Evolutionary conservation across 371 early-diverging fungal genomes (phyloP), one percentile per base, ranked within the genome.

Genomic region (Mucor velutinosus): DNA sequence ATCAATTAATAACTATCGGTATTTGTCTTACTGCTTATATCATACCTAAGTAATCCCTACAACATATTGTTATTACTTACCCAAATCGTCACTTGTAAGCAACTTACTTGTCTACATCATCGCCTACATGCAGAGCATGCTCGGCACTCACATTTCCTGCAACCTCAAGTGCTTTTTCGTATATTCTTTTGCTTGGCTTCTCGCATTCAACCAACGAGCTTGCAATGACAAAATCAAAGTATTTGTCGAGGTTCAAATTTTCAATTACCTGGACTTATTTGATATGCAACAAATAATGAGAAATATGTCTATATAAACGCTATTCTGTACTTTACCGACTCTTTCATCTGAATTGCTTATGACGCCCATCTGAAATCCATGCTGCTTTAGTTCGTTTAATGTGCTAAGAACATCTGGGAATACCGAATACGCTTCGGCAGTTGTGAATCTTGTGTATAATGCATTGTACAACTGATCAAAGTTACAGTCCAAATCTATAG

Each of bases 261-360:
- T 79, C 67, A 23, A 84, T 61, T 1, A 81, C 77, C 17, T 72
- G 53, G n/a, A 73, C 81, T 81, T 33, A 15, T 39, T 6, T 23
- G 23, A 39, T 29, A 45, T 58, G 11, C 32, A 29, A 5, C 33
- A 39, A 21, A 25, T 25, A 51, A 51, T 15, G 11, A 37, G 33
- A 19, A 29, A 17, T 19, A 33, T 39, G 59, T 7, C 25, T 47
- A 37, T 64, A 21, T 30, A 56, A 12, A 23, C n/a, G n/a, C 27
- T 25, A 11, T 37, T 37, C 39, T 61, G 4, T 23, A 32, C 23
- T 30, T 72, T 74, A 81, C 84, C 71, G 17, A 83, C 60, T 58
- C 84, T 70, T 49, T 83, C 84, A 33, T 83, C 84, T 6, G 79
- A 77, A 37, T 83, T 83, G 69, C 80, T 81, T 11, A 83, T 76